Evolutionary conservation across 192 early-diverging fungal species (phyloP).

Genomic region (Entomortierella parvispora): DNA sequence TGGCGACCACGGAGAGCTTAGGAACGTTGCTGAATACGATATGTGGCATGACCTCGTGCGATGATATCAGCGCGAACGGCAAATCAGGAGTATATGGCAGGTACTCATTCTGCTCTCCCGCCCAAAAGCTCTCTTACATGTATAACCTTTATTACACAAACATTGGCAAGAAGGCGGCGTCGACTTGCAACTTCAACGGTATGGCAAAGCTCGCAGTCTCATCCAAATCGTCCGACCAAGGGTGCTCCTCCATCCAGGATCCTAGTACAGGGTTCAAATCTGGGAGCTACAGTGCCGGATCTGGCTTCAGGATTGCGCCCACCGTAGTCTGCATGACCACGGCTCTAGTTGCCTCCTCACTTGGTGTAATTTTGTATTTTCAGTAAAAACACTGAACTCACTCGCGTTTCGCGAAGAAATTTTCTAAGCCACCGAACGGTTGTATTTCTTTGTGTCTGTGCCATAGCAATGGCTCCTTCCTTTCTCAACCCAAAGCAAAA

Average conservation of each 20-base stretch:
- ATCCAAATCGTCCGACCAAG: constrained; percentile 28
- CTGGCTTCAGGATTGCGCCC: neutral
- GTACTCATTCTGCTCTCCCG: constrained; percentile 57
- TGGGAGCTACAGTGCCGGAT: neutral
- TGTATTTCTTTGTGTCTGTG: no score
- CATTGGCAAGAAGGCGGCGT: constrained; percentile 38
- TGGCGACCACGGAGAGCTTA: constrained; percentile 27
- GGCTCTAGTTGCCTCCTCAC: neutral
- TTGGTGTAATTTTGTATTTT: no score
- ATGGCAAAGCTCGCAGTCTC: constrained; percentile 45
- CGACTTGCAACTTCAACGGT: constrained; percentile 53
- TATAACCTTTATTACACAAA: constrained; percentile 54
- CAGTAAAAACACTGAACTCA: no score
- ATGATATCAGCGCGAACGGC: constrained; percentile 57
- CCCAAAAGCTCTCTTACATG: constrained; percentile 59
- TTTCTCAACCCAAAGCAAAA: no score
- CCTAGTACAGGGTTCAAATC: constrained; percentile 2
- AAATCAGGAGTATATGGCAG: constrained; percentile 57
- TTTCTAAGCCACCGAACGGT: no score
- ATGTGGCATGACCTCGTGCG: constrained; percentile 56
- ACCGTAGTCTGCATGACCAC: neutral
- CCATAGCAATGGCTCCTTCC: no score
- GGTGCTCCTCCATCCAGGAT: constrained; percentile 30
- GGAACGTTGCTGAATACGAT: constrained; percentile 54
- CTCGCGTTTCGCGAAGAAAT: no score